phyloP scores from a whole-genome alignment of 352 stramenopile species.

The Peronosclerospora sorghi region DNA sequence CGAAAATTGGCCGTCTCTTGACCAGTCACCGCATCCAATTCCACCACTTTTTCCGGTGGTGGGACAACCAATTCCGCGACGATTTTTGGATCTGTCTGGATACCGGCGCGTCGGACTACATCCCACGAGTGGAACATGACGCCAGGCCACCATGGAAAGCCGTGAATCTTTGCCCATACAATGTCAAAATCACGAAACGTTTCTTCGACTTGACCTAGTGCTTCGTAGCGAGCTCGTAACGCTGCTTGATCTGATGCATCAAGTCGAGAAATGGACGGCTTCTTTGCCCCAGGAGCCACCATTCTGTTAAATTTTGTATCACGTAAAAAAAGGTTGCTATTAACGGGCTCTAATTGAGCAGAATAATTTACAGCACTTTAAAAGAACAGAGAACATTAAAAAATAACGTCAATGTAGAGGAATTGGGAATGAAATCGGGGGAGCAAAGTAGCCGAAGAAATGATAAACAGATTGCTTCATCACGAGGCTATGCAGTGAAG shows the following conservation, averaged over 20 bases:
- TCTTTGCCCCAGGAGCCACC: conserved; percentile 21
- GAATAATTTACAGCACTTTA: too few species aligned
- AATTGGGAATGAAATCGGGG: too few species aligned
- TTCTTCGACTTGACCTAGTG: conserved; percentile 32
- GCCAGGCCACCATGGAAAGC: conserved; percentile 72
- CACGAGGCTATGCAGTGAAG: too few species aligned
- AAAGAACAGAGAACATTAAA: too few species aligned
- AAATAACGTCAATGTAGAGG: too few species aligned
- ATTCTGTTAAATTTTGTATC: conserved; percentile 4
- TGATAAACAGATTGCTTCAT: too few species aligned
- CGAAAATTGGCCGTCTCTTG: conserved; percentile 16
- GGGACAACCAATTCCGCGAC: conserved; percentile 24
- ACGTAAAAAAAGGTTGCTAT: too few species aligned
- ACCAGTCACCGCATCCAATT: conserved; percentile 12
- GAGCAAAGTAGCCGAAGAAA: too few species aligned
- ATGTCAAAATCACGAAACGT: conserved; percentile 62
- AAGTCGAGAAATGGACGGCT: conserved; percentile 12
- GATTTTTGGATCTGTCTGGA: conserved; percentile 32
- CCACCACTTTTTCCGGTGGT: conserved; percentile 20
- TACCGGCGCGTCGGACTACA: conserved; percentile 24
- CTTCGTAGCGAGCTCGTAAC: conserved; percentile 17
- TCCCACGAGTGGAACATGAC: conserved; percentile 66
- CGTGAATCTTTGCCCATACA: conserved; percentile 60
- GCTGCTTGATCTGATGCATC: conserved; percentile 12
- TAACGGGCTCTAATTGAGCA: neutral